Conservation (phyloP, 768 basidiomycete species). For the Boletus subparvulus region DNA sequence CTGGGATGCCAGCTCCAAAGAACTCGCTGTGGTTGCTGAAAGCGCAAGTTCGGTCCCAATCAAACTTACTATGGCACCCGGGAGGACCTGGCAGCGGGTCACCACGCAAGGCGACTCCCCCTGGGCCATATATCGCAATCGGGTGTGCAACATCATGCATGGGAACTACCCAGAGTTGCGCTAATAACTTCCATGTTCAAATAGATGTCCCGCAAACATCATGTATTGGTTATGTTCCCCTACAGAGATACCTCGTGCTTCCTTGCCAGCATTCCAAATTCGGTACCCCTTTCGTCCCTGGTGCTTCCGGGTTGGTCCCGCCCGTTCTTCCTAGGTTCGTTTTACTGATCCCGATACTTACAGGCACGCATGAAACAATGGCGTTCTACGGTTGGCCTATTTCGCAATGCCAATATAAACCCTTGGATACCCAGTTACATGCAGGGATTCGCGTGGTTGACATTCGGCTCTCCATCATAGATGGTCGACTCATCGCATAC, state of each 20-base stretch:
- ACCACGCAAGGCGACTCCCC: slow-evolving; percentile 44
- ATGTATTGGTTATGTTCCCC: slow-evolving; percentile 57
- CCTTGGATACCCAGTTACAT: slow-evolving; percentile 65
- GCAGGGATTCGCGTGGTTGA: slow-evolving; percentile 83
- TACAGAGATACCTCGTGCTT: slow-evolving; percentile 58
- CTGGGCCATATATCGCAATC: slow-evolving; percentile 57
- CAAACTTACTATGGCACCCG: slow-evolving; percentile 20
- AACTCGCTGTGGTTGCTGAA: slow-evolving; percentile 2
- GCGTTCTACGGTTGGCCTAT: slow-evolving; percentile 84
- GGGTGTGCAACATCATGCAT: slow-evolving; percentile 39
- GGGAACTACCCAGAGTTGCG: neutral
- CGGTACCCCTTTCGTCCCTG: slow-evolving; percentile 67
- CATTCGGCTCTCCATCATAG: slow-evolving; percentile 69
- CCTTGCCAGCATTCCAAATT: slow-evolving; percentile 62
- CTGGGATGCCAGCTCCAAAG: slow-evolving; percentile 22
- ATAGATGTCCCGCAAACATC: slow-evolving; percentile 48
- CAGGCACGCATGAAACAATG: slow-evolving; percentile 40
- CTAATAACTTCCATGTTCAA: slow-evolving; percentile 3
- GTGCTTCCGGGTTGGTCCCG: slow-evolving; percentile 65
- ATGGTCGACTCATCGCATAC: slow-evolving; percentile 67
- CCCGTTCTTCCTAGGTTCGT: slow-evolving; percentile 32
- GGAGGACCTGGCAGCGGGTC: slow-evolving; percentile 49
- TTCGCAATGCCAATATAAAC: slow-evolving; percentile 77
- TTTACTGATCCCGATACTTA: neutral
- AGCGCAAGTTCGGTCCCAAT: slow-evolving; percentile 17